Base-by-base conservation (phyloP, 2,329 filamentous ascomycete genomes). In the Fusarium sp. region DNA sequence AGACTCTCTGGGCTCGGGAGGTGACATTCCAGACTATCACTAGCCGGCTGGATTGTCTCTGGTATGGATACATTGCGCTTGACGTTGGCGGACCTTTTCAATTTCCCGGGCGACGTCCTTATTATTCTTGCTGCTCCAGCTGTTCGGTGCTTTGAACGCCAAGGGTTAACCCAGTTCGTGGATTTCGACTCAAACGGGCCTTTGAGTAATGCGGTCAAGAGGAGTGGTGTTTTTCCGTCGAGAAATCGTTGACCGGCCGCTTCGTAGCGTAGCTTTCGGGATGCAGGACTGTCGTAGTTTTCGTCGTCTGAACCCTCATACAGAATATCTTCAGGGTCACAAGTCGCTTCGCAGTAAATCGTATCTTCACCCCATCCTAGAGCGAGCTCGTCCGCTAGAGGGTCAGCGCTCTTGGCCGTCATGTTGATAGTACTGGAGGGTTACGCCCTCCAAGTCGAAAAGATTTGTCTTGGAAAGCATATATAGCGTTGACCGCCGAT, bases 181-280 rank as follows among this genome's bases (percentile, higher is more conserved):
- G 55, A 42, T 10, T 50, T 69, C 35, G 59, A 42, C 26, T 85
- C 83, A 70, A 93, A 91, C 0, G 91, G 91, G 1, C 91, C 91
- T 64, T 81, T 85, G 6, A 93, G 81, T 9, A 81, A 79, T 10
- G 91, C 87, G 15, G 91, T 91, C 6, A 90, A 77, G 5, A 94
- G 83, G 27, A 86, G 75, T 0, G 91, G 85, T 4, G 84, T 76
- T 33, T 84, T 80, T 1, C 91, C 91, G 10, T 83, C 80, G 40
- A 92, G 80, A 72, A 87, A 93, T 37, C 85, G 83, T 35, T 84
- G 80, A 3, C 88, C 91, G 15, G 90, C 86, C 1, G 83, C 79
- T 77, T 92, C 90, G 64, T 90, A 89, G 64, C 88, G 85, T 26
- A 82, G 78, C 30, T 84, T 84, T 76, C 87, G 84, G 6, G 83